phyloP scores from a whole-genome alignment of 2,329 filamentous ascomycete genomes.

The Epichloe uncinata region DNA sequence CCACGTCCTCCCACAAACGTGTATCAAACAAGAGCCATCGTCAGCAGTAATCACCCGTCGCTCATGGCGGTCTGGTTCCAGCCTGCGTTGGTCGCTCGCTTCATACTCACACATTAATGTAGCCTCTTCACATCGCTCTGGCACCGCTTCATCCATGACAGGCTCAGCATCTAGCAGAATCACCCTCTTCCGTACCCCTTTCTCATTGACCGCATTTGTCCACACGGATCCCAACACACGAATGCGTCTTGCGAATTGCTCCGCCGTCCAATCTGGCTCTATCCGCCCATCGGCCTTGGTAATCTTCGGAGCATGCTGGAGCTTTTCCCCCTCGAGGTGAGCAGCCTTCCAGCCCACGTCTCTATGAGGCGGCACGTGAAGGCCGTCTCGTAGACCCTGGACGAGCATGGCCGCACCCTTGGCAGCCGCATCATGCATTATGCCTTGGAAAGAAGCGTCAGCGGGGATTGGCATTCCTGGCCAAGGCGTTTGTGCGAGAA shows the following conservation, averaged over 20 bases:
- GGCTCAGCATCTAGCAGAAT: slow-evolving; percentile 24
- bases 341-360: slow-evolving; percentile 15
- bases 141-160: slow-evolving; percentile 6
- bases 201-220: slow-evolving; percentile 28
- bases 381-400: slow-evolving; percentile 43
- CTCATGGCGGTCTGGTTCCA: background rate
- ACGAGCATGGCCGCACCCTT: slow-evolving; percentile 61
- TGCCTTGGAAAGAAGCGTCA: slow-evolving; percentile 28
- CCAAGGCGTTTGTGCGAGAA: slow-evolving; percentile 55
- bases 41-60: slow-evolving; percentile 6
- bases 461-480: slow-evolving; percentile 41
- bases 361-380: slow-evolving; percentile 52
- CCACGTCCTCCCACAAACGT: background rate
- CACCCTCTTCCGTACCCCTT: slow-evolving; percentile 19
- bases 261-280: slow-evolving; percentile 35
- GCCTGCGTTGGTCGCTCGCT: background rate
- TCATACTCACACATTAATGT: slow-evolving; percentile 11
- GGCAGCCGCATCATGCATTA: slow-evolving; percentile 39
- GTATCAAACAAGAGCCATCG: background rate
- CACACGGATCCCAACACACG: slow-evolving; percentile 55
- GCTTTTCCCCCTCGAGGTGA: slow-evolving; percentile 8
- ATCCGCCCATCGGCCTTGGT: slow-evolving; percentile 49
- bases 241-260: slow-evolving; percentile 40
- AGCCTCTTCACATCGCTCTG: background rate
- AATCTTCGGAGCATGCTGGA: slow-evolving; percentile 58